phyloP scores from a whole-genome alignment of 2,329 filamentous ascomycete genomes.

The Aspergillus calidoustus region DNA sequence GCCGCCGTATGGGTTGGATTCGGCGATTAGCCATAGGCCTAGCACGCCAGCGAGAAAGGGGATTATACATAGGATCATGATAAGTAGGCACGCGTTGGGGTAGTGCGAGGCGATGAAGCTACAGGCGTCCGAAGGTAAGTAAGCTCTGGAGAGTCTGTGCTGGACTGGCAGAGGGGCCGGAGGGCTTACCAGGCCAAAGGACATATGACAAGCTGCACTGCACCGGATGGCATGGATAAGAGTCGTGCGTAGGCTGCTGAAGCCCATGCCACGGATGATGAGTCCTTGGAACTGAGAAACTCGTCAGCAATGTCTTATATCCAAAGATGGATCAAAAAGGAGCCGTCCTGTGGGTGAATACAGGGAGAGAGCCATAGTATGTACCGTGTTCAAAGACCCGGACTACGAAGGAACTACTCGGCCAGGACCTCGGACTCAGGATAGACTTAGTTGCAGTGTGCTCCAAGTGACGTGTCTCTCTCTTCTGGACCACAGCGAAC shows the following conservation, averaged over 20 bases:
- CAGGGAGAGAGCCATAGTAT: too few relatives aligned
- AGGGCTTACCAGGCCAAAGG: conserved; percentile 33
- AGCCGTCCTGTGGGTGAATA: too few relatives aligned
- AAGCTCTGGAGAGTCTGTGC: conserved; percentile 28
- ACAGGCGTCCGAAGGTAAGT: conserved; percentile 27
- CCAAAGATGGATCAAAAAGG: too few relatives aligned
- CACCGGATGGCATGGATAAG: conserved; percentile 9
- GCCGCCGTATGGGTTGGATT: conserved; percentile 21
- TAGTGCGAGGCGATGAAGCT: conserved; percentile 8
- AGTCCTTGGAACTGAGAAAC: conserved; percentile 34
- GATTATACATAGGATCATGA: conserved; percentile 12
- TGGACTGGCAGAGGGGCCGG: conserved; percentile 20
- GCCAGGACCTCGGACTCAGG: too few relatives aligned
- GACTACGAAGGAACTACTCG: too few relatives aligned
- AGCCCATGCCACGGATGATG: conserved; percentile 48
- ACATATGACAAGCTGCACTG: conserved; percentile 23
- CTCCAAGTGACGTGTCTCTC: too few relatives aligned
- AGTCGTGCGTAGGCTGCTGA: conserved; percentile 32
- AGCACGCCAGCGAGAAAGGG: too few relatives aligned
- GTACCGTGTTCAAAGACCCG: too few relatives aligned
- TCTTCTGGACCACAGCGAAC: too few relatives aligned
- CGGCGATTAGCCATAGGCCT: conserved; percentile 17
- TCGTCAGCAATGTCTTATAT: conserved; percentile 41
- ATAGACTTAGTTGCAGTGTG: too few relatives aligned
- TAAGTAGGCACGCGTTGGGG: conserved; percentile 25